phyloP scores from a whole-genome alignment of 1,284 basidiomycete species.

The Tilletiaria anomala region DNA sequence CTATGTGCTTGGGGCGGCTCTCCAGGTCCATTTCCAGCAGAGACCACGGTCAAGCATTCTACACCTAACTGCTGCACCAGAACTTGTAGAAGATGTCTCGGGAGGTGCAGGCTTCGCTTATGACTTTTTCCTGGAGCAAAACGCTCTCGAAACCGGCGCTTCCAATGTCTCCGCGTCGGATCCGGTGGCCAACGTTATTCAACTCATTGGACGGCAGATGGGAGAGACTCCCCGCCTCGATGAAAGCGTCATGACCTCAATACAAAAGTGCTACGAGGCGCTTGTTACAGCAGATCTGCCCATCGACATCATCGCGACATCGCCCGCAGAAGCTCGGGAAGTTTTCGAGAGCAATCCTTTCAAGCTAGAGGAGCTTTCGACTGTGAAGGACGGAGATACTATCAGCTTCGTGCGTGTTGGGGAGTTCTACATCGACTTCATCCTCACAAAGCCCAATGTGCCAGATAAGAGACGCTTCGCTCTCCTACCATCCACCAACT shows the following conservation, averaged over 20 bases:
- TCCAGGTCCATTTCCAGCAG: too few species aligned
- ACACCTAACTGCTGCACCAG: background rate
- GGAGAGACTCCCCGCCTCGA: background rate
- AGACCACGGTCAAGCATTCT: background rate
- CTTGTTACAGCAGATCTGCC: background rate
- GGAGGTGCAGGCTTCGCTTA: background rate
- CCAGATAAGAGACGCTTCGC: too few species aligned
- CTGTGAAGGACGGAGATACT: too few species aligned
- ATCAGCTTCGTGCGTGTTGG: too few species aligned
- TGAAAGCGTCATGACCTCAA: background rate
- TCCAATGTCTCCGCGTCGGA: background rate
- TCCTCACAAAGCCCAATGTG: too few species aligned
- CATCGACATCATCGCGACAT: background rate
- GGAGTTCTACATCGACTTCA: too few species aligned
- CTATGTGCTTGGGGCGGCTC: background rate
- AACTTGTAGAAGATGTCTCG: background rate
- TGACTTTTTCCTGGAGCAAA: background rate
- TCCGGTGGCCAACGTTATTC: background rate
- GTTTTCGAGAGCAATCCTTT: too few species aligned
- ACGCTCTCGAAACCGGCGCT: background rate
- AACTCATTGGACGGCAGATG: background rate
- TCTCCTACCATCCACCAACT: background rate
- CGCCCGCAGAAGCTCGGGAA: too few species aligned
- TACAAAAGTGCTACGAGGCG: too few species aligned
- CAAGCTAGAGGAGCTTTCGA: too few species aligned